Conservation (phyloP, 352 stramenopile species). For the Pythium sp. region DNA sequence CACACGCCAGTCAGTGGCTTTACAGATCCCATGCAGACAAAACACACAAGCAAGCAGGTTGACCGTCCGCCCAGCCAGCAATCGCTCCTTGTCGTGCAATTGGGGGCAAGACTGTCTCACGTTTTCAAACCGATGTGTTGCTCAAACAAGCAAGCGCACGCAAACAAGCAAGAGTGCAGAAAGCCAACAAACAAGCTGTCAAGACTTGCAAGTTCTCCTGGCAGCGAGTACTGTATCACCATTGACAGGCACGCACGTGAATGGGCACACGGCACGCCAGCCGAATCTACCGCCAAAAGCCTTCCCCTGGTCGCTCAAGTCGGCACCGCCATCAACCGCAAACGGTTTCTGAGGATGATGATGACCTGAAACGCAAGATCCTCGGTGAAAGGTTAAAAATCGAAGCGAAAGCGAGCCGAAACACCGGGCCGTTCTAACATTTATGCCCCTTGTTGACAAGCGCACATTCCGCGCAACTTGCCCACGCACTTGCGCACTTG, state of each 20-base stretch:
- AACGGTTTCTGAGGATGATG: background rate
- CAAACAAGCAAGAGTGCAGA: background rate
- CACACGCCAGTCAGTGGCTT: background rate
- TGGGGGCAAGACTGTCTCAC: background rate
- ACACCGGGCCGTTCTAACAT: background rate
- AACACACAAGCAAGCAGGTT: background rate
- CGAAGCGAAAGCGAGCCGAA: background rate
- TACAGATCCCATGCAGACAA: background rate
- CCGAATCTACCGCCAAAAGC: background rate
- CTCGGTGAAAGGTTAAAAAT: background rate
- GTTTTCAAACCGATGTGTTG: background rate
- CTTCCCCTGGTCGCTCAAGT: background rate
- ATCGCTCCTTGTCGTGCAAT: background rate
- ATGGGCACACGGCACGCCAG: background rate
- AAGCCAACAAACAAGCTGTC: no score
- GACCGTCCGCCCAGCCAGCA: background rate
- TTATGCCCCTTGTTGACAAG: background rate
- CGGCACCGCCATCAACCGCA: background rate
- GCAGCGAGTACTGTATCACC: background rate
- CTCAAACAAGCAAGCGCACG: background rate
- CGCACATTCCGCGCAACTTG: background rate
- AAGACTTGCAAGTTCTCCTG: background rate
- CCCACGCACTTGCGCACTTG: background rate
- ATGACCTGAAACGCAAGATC: slow-evolving; percentile 1
- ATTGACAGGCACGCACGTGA: background rate